Evolutionary conservation across 768 basidiomycete species (phyloP).

Genomic region (Xerocomellus chrysenteron): DNA sequence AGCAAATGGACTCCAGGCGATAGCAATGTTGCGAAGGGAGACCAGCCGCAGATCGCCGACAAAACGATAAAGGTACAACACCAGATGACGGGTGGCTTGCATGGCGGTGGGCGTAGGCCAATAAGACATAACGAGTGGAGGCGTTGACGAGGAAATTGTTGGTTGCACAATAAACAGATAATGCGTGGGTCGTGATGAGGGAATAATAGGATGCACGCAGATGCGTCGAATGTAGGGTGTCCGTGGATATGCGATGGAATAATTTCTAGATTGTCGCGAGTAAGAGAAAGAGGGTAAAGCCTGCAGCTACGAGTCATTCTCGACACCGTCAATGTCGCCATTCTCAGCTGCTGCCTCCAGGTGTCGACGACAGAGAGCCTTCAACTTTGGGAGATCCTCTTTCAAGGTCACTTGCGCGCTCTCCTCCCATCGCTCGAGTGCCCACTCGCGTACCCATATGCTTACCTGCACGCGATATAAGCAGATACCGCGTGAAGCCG

Average conservation of each 20-base stretch:
- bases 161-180: conserved; percentile 31
- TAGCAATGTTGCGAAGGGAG: conserved; percentile 17
- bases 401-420: conserved; percentile 55
- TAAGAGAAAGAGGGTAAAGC: background rate
- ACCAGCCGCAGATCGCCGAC: conserved; percentile 9
- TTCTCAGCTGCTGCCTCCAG: conserved; percentile 11
- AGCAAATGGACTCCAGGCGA: conserved; percentile 17
- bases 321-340: conserved; percentile 8
- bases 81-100: conserved; percentile 3
- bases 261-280: conserved; percentile 20
- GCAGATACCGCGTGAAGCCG: background rate
- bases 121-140: conserved; percentile 25
- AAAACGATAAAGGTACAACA: conserved; percentile 20
- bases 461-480: background rate
- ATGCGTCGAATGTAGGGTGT: conserved; percentile 24
- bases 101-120: conserved; percentile 12
- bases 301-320: conserved; percentile 16
- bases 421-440: conserved; percentile 70
- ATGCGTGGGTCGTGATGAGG: conserved; percentile 18
- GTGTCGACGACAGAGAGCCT: conserved; percentile 19
- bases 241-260: conserved; percentile 26
- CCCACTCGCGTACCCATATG: conserved; percentile 79
- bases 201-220: conserved; percentile 22
- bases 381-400: conserved; percentile 47
- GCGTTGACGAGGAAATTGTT: conserved; percentile 22